Evolutionary conservation across 306 rosid genomes (phyloP).

Genomic region (Casuarina cunninghamiana): DNA sequence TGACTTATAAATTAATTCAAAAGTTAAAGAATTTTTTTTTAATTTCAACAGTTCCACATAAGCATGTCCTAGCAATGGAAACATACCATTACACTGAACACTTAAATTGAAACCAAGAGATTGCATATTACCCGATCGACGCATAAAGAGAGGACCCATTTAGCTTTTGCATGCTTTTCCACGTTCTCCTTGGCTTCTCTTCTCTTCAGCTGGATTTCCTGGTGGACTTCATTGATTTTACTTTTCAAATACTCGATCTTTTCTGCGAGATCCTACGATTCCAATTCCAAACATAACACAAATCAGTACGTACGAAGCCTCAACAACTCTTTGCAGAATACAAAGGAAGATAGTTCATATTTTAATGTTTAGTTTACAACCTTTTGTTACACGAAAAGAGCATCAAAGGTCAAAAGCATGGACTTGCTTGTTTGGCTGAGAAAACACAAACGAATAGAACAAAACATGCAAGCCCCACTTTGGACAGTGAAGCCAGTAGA

Average conservation of each 20-base stretch:
- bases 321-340: not conserved
- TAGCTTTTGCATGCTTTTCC: constrained; percentile 61
- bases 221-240: constrained; percentile 46
- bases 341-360: not conserved
- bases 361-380: not conserved
- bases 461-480: constrained; percentile 9
- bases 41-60: too few species aligned
- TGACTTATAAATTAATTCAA: too few species aligned
- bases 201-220: constrained; percentile 42
- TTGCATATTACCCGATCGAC: constrained; percentile 43
- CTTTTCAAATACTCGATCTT: constrained; percentile 40
- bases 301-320: not conserved
- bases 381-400: not conserved
- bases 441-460: not conserved
- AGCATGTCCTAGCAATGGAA: too few species aligned
- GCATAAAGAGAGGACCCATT: constrained; percentile 68
- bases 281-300: not conserved
- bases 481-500: constrained; percentile 13
- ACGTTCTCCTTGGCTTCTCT: constrained; percentile 50
- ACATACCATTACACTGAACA: not conserved
- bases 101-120: not conserved
- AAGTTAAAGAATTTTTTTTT: too few species aligned
- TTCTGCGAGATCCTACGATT: constrained; percentile 43
- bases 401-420: not conserved
- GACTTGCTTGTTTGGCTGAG: too few species aligned